phyloP scores from a whole-genome alignment of 108 stramenopile species.

The Cyclostephanos invisitatus region DNA sequence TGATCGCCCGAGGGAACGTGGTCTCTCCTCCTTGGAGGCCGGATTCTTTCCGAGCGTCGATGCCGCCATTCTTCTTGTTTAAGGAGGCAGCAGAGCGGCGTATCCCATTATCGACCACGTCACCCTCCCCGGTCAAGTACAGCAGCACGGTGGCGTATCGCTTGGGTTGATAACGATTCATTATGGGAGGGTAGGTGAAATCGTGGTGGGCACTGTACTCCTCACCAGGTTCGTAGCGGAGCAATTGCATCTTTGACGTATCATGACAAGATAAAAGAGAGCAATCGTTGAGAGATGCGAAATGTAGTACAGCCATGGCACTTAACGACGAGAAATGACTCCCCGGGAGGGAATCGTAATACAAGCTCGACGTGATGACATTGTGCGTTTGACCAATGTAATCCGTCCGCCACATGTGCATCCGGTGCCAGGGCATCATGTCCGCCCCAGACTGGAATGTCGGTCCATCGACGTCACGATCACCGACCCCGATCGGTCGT shows the following conservation, averaged over 20 bases:
- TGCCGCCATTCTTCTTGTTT: conserved; percentile 9
- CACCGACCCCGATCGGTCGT: background rate
- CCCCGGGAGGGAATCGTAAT: conserved; percentile 32
- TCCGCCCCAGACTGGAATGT: background rate
- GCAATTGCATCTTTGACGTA: conserved; percentile 61
- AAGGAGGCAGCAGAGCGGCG: conserved; percentile 11
- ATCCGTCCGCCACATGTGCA: conserved; percentile 64
- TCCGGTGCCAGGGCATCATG: conserved; percentile 28
- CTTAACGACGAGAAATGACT: too few relatives aligned
- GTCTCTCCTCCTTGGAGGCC: conserved; percentile 80
- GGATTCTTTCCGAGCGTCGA: conserved; percentile 39
- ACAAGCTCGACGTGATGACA: conserved; percentile 29
- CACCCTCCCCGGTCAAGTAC: conserved; percentile 65
- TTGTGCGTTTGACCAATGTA: conserved; percentile 72
- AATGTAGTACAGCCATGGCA: too few relatives aligned
- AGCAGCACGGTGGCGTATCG: conserved; percentile 86
- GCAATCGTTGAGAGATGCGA: too few relatives aligned
- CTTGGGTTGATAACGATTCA: conserved; percentile 78
- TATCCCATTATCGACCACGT: conserved; percentile 39
- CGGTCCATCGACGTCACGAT: background rate
- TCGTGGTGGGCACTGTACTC: conserved; percentile 91
- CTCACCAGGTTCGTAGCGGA: conserved; percentile 74
- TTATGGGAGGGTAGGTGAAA: conserved; percentile 75
- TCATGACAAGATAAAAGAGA: too few relatives aligned
- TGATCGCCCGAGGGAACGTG: conserved; percentile 83